phyloP scores from a whole-genome alignment of 805 yeast species.

The Wickerhamomyces bisporus region DNA sequence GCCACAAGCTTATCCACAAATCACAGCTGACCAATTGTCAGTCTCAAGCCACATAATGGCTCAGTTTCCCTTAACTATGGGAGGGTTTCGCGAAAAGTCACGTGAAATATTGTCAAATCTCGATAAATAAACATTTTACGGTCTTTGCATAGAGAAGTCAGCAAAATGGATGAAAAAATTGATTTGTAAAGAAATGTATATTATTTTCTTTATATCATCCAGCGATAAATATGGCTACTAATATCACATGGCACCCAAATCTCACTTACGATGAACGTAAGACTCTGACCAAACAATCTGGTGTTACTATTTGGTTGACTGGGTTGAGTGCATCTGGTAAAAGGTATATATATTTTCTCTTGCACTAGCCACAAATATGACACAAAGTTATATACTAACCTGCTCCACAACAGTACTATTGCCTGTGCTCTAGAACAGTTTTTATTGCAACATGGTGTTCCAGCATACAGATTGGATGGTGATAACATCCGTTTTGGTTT shows the following conservation, averaged over 20 bases:
- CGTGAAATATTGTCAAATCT: slow-evolving; percentile 24
- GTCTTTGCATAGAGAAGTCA: too few species aligned
- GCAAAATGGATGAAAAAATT: too few species aligned
- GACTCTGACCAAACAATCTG: slow-evolving; percentile 67
- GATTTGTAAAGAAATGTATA: too few species aligned
- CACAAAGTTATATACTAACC: slow-evolving; percentile 2
- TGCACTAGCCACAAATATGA: not conserved
- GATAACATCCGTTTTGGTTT: slow-evolving; percentile 93
- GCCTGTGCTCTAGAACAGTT: slow-evolving; percentile 91
- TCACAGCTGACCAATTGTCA: not conserved
- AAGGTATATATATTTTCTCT: slow-evolving; percentile 24
- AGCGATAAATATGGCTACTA: slow-evolving; percentile 85
- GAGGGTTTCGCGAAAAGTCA: slow-evolving; percentile 12
- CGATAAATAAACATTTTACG: too few species aligned
- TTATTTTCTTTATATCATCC: too few species aligned
- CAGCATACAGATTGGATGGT: slow-evolving; percentile 87
- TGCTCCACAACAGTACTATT: slow-evolving; percentile 44
- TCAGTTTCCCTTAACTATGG: not conserved
- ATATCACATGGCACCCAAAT: slow-evolving; percentile 95
- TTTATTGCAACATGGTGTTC: slow-evolving; percentile 60
- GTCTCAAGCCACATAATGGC: slow-evolving; percentile 11
- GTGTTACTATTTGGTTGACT: slow-evolving; percentile 92
- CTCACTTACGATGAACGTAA: slow-evolving; percentile 79
- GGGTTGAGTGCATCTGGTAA: slow-evolving; percentile 96
- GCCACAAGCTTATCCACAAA: not conserved